A percentile compares a stretch with the other conserved stretches of the same genome.
Conservation (phyloP, 2,329 filamentous ascomycete species). For the Aspergillus chevalieri region DNA sequence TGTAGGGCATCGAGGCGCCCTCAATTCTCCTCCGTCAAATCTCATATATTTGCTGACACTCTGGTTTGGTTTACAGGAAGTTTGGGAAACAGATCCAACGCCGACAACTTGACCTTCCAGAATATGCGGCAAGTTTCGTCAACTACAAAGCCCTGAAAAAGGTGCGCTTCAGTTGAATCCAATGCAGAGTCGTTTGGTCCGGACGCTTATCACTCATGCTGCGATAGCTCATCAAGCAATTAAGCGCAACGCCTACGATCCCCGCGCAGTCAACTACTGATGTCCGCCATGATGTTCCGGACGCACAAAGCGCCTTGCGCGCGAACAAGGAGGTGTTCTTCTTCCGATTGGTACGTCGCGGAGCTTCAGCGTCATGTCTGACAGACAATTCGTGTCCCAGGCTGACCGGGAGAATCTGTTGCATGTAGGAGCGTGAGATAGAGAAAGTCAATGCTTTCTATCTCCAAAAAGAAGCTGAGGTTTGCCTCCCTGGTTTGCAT, state of each 20-base stretch:
- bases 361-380: neutral
- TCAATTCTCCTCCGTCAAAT: neutral
- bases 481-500: conserved; percentile 40
- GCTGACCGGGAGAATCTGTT: neutral
- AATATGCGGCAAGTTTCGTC: conserved; percentile 98
- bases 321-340: conserved; percentile 99
- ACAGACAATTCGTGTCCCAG: neutral
- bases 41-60: conserved; percentile 6
- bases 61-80: conserved; percentile 60
- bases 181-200: neutral
- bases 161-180: conserved; percentile 46
- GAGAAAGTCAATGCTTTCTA: conserved; percentile 99
- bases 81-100: conserved; percentile 99
- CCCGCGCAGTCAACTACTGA: conserved; percentile 62
- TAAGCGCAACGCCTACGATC: conserved; percentile 84
- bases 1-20: too few species aligned
- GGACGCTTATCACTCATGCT: conserved; percentile 16
- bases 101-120: conserved; percentile 95
- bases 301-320: conserved; percentile 84
- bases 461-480: conserved; percentile 95
- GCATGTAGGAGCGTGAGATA: conserved; percentile 77
- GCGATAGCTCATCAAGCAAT: conserved; percentile 88
- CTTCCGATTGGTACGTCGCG: conserved; percentile 73
- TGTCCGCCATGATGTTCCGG: conserved; percentile 44
- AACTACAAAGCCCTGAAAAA: conserved; percentile 99